Base-by-base conservation (phyloP, 1,284 basidiomycete genomes). In the Malassezia yamatoensis region DNA sequence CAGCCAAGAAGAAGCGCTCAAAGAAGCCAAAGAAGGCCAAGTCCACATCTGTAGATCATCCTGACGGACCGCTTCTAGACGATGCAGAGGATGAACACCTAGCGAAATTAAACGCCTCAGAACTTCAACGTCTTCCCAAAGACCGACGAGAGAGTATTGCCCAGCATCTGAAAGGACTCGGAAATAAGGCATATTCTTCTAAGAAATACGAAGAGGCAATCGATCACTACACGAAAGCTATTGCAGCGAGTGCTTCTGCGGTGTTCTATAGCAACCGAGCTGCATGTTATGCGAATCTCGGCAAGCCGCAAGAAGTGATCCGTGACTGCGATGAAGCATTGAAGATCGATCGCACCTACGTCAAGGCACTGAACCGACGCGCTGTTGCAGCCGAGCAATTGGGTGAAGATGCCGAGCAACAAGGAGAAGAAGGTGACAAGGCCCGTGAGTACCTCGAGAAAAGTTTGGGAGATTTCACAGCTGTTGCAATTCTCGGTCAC, bases 211-310 rank as follows among this genome's bases (percentile, higher is more conserved):
- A 80, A 29, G 80, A 81, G 47, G 94, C 94, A 9, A 84, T 85
- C 48, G 81, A 84, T 40, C 82, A 85, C 68, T 99, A 98, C 81
- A 87, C 89, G 29, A 86, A 86, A 73, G 72, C 70, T 16, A 70
- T 74, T 49, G 93, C 94, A 24, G 94, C 96, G 64, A 82, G 84
- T 55, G 84, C 87, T 29, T 88, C 94, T 73, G 85, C 93, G 33
- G 90, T 96, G 47, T 98, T 88, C 79, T 96, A 85, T 81, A 89
- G 87, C 75, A 99, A 99, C 78, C 85, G 94, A 56, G 93, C 93
- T 42, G 94, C 94, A 58, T 96, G 91, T 76, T 96, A 91, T 77
- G 83, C 91, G 76, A 91, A 96, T 79, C 83, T 91, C 79, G 79
- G 81, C 24, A 81, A 90, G 69, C 81, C 86, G 72, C 86, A 90